These are phyloP conservation scores for Chaetomium fimeti DNA, from an alignment of 495 filamentous ascomycete species.

Conservation along the genomic window DNA sequence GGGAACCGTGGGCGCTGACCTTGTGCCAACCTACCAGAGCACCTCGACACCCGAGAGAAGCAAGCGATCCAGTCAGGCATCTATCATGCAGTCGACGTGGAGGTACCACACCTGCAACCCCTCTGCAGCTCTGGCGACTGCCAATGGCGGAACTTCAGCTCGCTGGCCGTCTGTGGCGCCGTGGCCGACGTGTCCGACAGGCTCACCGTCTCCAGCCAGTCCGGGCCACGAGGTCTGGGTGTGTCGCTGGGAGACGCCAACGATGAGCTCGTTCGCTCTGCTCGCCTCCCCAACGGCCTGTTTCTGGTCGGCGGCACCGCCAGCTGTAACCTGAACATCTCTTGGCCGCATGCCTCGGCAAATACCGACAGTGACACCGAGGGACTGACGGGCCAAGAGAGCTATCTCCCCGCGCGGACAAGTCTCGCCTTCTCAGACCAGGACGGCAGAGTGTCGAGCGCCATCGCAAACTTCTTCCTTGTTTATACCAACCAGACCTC, in stretches of 20 bases:
- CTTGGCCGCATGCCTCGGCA: slow-evolving; percentile 12
- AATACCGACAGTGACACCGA: not conserved
- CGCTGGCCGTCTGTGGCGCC: slow-evolving; percentile 47
- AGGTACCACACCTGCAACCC: slow-evolving; percentile 24
- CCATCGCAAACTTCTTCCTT: slow-evolving; percentile 31
- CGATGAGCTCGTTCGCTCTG: slow-evolving; percentile 15
- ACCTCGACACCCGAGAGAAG: slow-evolving; percentile 35
- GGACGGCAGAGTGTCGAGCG: slow-evolving; percentile 21
- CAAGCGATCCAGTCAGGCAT: slow-evolving; percentile 45
- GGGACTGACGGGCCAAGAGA: not conserved
- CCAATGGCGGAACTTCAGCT: slow-evolving; percentile 44
- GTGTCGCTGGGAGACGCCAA: slow-evolving; percentile 4
- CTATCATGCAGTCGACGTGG: slow-evolving; percentile 34
- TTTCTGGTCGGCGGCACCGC: slow-evolving; percentile 24
- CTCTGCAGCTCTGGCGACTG: slow-evolving; percentile 49
- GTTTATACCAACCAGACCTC: slow-evolving; percentile 30
- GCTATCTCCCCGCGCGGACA: slow-evolving; percentile 22
- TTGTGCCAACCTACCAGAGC: slow-evolving; percentile 17
- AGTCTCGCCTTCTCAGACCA: slow-evolving; percentile 27
- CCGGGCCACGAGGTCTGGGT: not conserved
- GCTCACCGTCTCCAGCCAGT: slow-evolving; percentile 27
- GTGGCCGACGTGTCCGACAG: slow-evolving; percentile 40
- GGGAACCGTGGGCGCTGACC: not conserved
- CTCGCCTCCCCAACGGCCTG: slow-evolving; percentile 31
- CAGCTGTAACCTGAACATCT: slow-evolving; percentile 32